Conservation (phyloP, 2,329 filamentous ascomycete species). For the Ceratocystis huliohia region DNA sequence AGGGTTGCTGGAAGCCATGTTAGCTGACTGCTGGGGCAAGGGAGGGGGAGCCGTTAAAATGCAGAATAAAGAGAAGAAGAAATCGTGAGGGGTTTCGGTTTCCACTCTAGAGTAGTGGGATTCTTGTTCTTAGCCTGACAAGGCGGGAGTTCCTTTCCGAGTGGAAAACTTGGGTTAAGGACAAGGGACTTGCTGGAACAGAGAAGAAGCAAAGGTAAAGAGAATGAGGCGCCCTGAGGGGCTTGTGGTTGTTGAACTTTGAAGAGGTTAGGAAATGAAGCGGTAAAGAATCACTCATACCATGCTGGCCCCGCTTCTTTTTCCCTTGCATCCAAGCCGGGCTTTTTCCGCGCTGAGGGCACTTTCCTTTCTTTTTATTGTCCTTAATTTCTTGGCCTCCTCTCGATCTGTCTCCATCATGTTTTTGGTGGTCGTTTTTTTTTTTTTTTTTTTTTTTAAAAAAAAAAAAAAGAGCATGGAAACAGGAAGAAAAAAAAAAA, state of each 20-base stretch:
- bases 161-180: neutral
- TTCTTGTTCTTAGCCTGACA: conserved; percentile 1
- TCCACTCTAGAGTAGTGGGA: neutral
- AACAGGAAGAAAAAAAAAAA: neutral
- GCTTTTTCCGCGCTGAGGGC: too few species aligned
- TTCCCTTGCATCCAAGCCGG: too few species aligned
- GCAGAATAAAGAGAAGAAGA: neutral
- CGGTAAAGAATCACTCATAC: neutral
- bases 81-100: neutral
- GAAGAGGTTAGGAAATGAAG: neutral
- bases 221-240: too few species aligned
- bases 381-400: too few species aligned
- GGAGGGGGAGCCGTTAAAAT: too few species aligned
- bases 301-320: too few species aligned
- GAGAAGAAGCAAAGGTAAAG: too few species aligned
- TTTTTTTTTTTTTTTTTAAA: neutral
- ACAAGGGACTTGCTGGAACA: neutral
- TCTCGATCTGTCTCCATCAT: too few species aligned
- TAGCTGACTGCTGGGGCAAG: too few species aligned
- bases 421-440: neutral
- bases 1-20: too few species aligned
- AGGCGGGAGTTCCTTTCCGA: conserved; percentile 4
- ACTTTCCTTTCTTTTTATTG: too few species aligned
- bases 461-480: neutral
- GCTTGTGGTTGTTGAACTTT: too few species aligned